Percentiles rank a stretch among this genome's conserved stretches.
These are phyloP conservation scores for Dictyostelium discoideum DNA, from an alignment of 78 protist genomes.

Conservation along the genomic window dicty_2.7 NC_007090.3:4909501-4910000, in stretches of 20 bases:
- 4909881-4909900: constrained; percentile 58
- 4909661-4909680: background rate
- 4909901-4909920: constrained; percentile 69
- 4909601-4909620: background rate
- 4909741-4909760: constrained; percentile 62
- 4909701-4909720: constrained; percentile 40
- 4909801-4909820: constrained; percentile 66
- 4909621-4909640: background rate
- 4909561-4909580: background rate
- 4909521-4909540: background rate
- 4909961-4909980: background rate
- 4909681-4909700: constrained; percentile 74
- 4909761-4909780: constrained; percentile 59
- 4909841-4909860: constrained; percentile 16
- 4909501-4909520: background rate
- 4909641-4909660: background rate
- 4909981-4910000: background rate
- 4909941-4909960: constrained; percentile 49
- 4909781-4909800: background rate
- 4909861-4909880: constrained; percentile 62
- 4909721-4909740: constrained; percentile 73
- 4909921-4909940: constrained; percentile 55
- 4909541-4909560: background rate
- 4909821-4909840: constrained; percentile 21
- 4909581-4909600: too few species aligned